These are phyloP conservation scores for Rhododendron ovatum DNA, from an alignment of 148 eudicot species.

Conservation along the genomic window DNA sequence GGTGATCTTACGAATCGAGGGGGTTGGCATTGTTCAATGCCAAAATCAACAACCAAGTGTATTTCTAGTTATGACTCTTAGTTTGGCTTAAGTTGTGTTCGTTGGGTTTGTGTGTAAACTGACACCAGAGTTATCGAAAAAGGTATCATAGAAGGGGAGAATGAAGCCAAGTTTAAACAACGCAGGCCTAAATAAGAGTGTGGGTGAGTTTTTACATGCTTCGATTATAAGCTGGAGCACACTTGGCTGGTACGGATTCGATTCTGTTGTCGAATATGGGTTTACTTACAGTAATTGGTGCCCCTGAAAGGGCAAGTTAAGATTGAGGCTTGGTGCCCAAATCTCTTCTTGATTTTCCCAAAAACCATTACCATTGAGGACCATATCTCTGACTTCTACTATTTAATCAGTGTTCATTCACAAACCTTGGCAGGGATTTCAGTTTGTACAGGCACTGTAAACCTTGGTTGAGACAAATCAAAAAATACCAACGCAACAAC, in stretches of 20 bases:
- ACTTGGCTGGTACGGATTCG: neutral
- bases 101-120: neutral
- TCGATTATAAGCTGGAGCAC: neutral
- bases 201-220: neutral
- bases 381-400: neutral
- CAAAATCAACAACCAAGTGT: neutral
- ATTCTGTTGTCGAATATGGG: neutral
- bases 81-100: neutral
- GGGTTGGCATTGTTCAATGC: neutral
- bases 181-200: neutral
- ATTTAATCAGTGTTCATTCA: neutral
- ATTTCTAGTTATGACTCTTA: neutral
- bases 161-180: neutral
- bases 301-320: neutral
- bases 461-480: neutral
- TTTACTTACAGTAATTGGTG: neutral
- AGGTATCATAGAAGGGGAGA: neutral
- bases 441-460: neutral
- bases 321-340: neutral
- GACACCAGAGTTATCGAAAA: neutral
- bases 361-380: neutral
- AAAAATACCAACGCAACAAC: neutral
- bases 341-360: neutral
- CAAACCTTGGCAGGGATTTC: neutral
- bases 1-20: neutral